A percentile compares a stretch with the other conserved stretches of the same genome.
Conservation (phyloP, 139 green algal genomes). For the Chlamydomonas incerta region DNA sequence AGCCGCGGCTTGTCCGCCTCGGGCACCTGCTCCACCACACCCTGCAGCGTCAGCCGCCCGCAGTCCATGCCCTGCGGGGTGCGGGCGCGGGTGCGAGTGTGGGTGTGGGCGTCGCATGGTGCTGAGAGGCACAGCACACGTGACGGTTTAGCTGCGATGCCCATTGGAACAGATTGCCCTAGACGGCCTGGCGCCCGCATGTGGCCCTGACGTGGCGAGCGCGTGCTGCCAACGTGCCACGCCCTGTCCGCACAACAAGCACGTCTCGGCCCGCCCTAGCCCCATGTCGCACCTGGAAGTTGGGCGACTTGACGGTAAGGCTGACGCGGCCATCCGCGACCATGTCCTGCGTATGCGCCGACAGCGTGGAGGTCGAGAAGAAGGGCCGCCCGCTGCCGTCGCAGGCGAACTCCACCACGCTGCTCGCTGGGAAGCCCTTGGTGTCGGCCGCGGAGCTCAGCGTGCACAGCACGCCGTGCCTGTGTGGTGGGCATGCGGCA, state of each 20-base stretch:
- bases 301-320: constrained; percentile 73
- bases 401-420: constrained; percentile 77
- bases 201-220: too few species aligned
- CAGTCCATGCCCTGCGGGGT: constrained; percentile 69
- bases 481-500: constrained; percentile 8
- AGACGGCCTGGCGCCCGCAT: too few species aligned
- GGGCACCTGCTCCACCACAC: constrained; percentile 54
- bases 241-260: too few species aligned
- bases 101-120: background rate
- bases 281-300: constrained; percentile 68
- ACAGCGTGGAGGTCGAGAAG: constrained; percentile 76
- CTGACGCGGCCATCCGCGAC: constrained; percentile 59
- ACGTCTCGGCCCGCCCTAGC: too few species aligned
- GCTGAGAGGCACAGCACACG: background rate
- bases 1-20: constrained; percentile 58
- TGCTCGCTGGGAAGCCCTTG: constrained; percentile 36
- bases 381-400: constrained; percentile 71
- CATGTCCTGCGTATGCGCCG: constrained; percentile 78
- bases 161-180: too few species aligned
- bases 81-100: background rate
- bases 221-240: too few species aligned
- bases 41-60: constrained; percentile 76
- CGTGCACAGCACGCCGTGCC: constrained; percentile 75
- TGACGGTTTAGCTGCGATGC: too few species aligned
- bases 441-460: constrained; percentile 26